Base-by-base conservation (phyloP, 305 asterid genomes). In the Solanum hybrid region DNA sequence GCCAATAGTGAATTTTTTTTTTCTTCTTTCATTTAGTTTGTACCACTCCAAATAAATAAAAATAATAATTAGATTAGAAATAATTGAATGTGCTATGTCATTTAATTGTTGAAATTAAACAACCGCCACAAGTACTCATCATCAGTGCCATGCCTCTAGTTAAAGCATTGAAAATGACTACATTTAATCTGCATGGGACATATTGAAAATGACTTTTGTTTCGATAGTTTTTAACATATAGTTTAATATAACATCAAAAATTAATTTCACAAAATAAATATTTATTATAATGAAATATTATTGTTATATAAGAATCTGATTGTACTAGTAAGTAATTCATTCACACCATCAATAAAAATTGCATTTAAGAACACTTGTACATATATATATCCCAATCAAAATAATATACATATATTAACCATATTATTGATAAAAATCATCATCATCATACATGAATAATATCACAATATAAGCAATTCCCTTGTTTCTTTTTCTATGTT, bases 341-440 rank as follows among this genome's bases (percentile, higher is more conserved):
- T 57, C 45, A 51, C 20, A 1, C 73, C 24, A 85, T 17, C 17
- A 31, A 31, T 51, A 84, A 31, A 84, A 31, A 20, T 31, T 85
- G 77, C 88, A 85, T 85, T 32, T 31, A 84, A 51, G 37, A 78
- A 10, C 17, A 57, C 39, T 85, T 51, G n/a, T 51, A 85, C 41
- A 61, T 17, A 20, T 7, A 39, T 17, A 57, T 1, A 83, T 83
- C 24, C 75, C 45, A 84, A 84, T 51, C 31, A 51, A 84, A 84
- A 31, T 24, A 51, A 57, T 85, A 57, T 85, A 57, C 77, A 57
- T 20, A 85, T 85, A 85, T 85, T 85, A 57, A 22, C 45, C 77
- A 85, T 84, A n/a, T 57, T 51, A 85, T 85, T 85, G 88, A 85
- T 85, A 85, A 85, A 85, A 32, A 31, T 85, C 32, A 83, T 45